A percentile compares a stretch with the other conserved stretches of the same genome.
phyloP scores from a whole-genome alignment of 345 rosid species.

The Zanthoxylum bungeanum region DNA sequence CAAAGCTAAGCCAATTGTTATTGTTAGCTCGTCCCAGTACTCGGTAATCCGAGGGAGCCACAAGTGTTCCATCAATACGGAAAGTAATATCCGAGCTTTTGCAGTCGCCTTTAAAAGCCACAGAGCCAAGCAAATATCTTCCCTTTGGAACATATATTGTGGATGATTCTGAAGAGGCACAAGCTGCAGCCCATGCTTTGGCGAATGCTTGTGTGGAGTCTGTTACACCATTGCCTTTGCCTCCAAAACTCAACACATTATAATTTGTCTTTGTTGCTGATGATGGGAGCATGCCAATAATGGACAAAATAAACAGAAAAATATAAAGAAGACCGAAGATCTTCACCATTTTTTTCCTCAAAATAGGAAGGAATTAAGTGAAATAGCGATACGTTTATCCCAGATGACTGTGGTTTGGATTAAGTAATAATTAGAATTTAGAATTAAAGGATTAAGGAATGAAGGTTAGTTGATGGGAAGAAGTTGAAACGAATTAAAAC shows the following conservation, averaged over 20 bases:
- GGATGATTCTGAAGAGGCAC: slow-evolving; percentile 2
- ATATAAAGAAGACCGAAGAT: neutral
- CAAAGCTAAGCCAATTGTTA: slow-evolving; percentile 15
- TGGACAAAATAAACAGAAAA: neutral
- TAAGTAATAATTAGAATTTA: too few species aligned
- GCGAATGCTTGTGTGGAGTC: slow-evolving; percentile 17
- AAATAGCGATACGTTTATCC: too few species aligned
- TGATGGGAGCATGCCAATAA: neutral
- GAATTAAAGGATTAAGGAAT: too few species aligned
- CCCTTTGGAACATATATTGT: slow-evolving; percentile 19
- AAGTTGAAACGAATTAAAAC: too few species aligned
- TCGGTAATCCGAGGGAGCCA: slow-evolving; percentile 6
- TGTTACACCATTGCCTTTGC: neutral
- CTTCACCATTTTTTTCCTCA: too few species aligned
- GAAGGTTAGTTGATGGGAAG: too few species aligned
- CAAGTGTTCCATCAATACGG: slow-evolving; percentile 2
- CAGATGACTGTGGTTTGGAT: too few species aligned
- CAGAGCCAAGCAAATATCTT: slow-evolving; percentile 10
- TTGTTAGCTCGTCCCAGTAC: neutral
- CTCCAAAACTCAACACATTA: slow-evolving; percentile 13
- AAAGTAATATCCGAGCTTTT: neutral
- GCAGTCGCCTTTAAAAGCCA: slow-evolving; percentile 8
- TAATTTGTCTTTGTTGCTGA: neutral
- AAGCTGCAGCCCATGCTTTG: slow-evolving; percentile 19
- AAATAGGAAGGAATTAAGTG: too few species aligned